Conservation (phyloP, 768 basidiomycete species). For the Hebeloma cylindrosporum region DNA sequence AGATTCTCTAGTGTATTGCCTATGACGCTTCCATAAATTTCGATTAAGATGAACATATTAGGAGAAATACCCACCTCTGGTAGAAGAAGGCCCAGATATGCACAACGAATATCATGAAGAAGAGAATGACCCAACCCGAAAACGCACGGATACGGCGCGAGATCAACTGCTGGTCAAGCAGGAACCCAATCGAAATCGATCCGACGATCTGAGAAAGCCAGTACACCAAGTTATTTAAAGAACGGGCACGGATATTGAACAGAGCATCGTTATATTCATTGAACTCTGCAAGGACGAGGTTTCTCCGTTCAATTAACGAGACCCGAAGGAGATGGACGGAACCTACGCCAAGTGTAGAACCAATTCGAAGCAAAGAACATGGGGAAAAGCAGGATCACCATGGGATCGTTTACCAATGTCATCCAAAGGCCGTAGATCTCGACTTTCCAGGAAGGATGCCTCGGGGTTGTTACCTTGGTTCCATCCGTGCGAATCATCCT, state of each 20-base stretch:
- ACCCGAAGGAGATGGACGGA: not conserved
- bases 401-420: conserved; percentile 67
- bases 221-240: conserved; percentile 77
- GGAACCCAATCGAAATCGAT: conserved; percentile 64
- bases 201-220: conserved; percentile 81
- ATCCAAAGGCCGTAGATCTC: conserved; percentile 72
- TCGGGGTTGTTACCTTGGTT: conserved; percentile 58
- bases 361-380: conserved; percentile 86
- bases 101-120: conserved; percentile 63
- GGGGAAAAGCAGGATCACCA: conserved; percentile 75
- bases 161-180: conserved; percentile 59
- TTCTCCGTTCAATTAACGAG: conserved; percentile 17
- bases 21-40: conserved; percentile 2
- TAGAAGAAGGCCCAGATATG: conserved; percentile 80
- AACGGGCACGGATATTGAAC: conserved; percentile 77
- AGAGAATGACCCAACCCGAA: conserved; percentile 61
- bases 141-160: conserved; percentile 71
- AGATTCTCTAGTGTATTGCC: conserved; percentile 60
- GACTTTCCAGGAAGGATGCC: conserved; percentile 75
- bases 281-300: conserved; percentile 52
- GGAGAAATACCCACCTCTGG: conserved; percentile 50
- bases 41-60: too few relatives aligned
- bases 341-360: conserved; percentile 84
- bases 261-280: conserved; percentile 79
- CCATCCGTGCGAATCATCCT: conserved; percentile 78